phyloP scores from a whole-genome alignment of 495 filamentous ascomycete genomes.

The Staphylotrichum longicolle region DNA sequence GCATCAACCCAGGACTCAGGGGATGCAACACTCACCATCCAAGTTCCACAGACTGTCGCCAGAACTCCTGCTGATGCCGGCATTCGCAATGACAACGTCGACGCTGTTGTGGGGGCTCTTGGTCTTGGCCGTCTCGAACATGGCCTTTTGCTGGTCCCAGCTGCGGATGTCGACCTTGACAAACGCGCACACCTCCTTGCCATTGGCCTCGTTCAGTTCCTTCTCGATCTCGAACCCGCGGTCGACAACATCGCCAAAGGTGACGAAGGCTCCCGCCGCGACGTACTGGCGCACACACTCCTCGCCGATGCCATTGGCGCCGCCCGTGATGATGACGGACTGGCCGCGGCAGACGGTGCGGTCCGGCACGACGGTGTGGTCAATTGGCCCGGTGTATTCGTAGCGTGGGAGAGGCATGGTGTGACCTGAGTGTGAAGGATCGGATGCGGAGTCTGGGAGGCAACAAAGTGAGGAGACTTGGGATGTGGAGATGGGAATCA shows the following conservation, averaged over 20 bases:
- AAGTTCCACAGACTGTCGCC: constrained; percentile 36
- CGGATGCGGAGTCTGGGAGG: background rate
- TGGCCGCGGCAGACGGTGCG: constrained; percentile 27
- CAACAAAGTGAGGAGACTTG: too few species aligned
- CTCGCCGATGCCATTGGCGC: constrained; percentile 47
- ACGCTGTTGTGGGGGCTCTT: constrained; percentile 23
- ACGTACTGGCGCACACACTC: constrained; percentile 41
- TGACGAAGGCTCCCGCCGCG: constrained; percentile 43
- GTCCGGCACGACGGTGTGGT: constrained; percentile 21
- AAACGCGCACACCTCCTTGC: constrained; percentile 25
- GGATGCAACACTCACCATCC: constrained; percentile 18
- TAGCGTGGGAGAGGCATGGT: constrained; percentile 23
- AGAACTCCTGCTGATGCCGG: constrained; percentile 39
- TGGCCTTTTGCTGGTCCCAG: constrained; percentile 33
- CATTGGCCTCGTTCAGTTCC: constrained; percentile 20
- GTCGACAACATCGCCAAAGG: constrained; percentile 46
- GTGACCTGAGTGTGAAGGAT: background rate
- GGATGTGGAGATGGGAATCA: too few species aligned
- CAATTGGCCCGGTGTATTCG: constrained; percentile 23
- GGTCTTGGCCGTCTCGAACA: constrained; percentile 31
- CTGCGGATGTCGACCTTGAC: constrained; percentile 36
- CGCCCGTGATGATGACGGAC: constrained; percentile 45
- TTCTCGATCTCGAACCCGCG: constrained; percentile 30
- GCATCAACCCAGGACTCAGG: too few species aligned
- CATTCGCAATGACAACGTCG: constrained; percentile 41